phyloP scores from a whole-genome alignment of 257 asterid species.

The Gentiana straminea region DNA sequence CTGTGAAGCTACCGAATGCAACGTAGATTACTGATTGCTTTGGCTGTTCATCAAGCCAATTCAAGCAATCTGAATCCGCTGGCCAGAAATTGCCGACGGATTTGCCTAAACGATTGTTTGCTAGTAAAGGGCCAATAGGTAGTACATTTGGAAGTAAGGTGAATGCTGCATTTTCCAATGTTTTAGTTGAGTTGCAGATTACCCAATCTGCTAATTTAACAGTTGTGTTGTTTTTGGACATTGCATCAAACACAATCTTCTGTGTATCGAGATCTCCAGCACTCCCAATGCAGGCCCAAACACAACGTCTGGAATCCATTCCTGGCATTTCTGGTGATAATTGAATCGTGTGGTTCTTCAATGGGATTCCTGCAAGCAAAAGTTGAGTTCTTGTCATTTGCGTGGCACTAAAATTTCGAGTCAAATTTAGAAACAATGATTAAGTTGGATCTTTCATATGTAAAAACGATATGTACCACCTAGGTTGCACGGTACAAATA shows the following conservation, averaged over 20 bases:
- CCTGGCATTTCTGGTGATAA: conserved; percentile 40
- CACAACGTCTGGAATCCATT: conserved; percentile 22
- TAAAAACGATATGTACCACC: too few species aligned
- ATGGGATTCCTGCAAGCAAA: conserved; percentile 22
- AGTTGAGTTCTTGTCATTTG: too few species aligned
- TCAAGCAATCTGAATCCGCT: conserved; percentile 26
- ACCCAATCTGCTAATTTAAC: conserved; percentile 21
- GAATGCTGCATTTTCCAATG: conserved; percentile 37
- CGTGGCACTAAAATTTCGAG: neutral
- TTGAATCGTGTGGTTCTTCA: conserved; percentile 26
- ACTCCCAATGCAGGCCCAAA: conserved; percentile 32
- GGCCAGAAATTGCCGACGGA: conserved; percentile 42
- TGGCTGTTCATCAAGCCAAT: conserved; percentile 49
- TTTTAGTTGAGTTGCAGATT: conserved; percentile 40
- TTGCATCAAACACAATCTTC: conserved; percentile 16
- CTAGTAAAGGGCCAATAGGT: conserved; percentile 44
- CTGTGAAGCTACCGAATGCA: conserved; percentile 50
- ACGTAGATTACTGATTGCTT: conserved; percentile 30
- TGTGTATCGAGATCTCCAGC: conserved; percentile 22
- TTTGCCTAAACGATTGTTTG: conserved; percentile 36
- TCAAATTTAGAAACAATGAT: neutral
- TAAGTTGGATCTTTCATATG: neutral
- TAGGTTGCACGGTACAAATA: too few species aligned
- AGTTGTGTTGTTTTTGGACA: conserved; percentile 2
- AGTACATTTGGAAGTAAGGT: conserved; percentile 12